A percentile compares a stretch with the other conserved stretches of the same genome.
phyloP scores from a whole-genome alignment of 768 basidiomycete species.

The Boletus insuetus region DNA sequence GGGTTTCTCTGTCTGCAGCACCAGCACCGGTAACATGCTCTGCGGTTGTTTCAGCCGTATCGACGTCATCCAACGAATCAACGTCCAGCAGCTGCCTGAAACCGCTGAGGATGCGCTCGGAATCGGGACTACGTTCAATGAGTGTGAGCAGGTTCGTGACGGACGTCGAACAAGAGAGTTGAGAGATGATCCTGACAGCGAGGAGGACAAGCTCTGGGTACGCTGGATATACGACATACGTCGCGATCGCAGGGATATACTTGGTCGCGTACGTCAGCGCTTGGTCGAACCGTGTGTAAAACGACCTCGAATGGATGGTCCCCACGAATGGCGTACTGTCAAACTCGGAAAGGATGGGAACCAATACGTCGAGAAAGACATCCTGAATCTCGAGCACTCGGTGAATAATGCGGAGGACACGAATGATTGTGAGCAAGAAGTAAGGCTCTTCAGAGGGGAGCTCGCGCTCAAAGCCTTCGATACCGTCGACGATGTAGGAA shows the following conservation, averaged over 20 bases:
- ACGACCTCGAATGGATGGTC: conserved; percentile 58
- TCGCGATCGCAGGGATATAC: conserved; percentile 77
- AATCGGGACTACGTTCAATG: conserved; percentile 77
- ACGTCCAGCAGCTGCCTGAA: conserved; percentile 65
- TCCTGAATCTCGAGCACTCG: conserved; percentile 84
- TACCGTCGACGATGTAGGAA: conserved; percentile 77
- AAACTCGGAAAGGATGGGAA: conserved; percentile 72
- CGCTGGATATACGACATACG: conserved; percentile 67
- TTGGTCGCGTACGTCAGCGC: conserved; percentile 66
- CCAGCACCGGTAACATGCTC: conserved; percentile 74
- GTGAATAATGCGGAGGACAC: conserved; percentile 77
- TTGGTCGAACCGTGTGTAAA: conserved; percentile 72
- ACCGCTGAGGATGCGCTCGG: conserved; percentile 79
- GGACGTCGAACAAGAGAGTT: conserved; percentile 62
- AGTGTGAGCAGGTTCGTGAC: conserved; percentile 75
- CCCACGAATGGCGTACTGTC: conserved; percentile 55
- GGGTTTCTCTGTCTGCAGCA: conserved; percentile 49
- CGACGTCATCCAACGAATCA: conserved; percentile 61
- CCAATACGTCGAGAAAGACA: conserved; percentile 83
- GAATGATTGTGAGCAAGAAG: conserved; percentile 72
- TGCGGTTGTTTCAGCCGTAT: conserved; percentile 54
- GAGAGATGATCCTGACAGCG: conserved; percentile 71
- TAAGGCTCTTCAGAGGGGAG: conserved; percentile 66
- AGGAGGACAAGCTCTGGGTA: conserved; percentile 74
- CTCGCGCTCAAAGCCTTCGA: conserved; percentile 71